A percentile compares a stretch with the other conserved stretches of the same genome.
These are phyloP conservation scores for Saccharomycopsis sp. DNA, from an alignment of 805 yeast genomes.

Conservation along the genomic window DNA sequence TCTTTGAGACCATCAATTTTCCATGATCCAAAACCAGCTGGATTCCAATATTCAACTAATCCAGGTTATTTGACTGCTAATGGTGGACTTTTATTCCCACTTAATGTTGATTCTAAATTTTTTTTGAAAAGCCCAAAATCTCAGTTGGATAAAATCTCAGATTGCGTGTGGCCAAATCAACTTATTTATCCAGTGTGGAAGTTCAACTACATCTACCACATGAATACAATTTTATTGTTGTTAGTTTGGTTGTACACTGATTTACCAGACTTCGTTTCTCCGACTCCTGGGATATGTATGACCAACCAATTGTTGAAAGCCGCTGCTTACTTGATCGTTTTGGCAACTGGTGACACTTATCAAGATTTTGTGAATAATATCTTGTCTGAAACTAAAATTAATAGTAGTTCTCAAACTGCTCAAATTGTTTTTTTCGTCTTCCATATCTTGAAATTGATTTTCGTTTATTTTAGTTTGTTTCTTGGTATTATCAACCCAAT, in stretches of 20 bases:
- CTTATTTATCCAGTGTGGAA: conserved; percentile 71
- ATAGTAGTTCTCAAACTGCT: conserved; percentile 35
- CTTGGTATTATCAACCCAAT: conserved; percentile 77
- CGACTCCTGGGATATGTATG: conserved; percentile 86
- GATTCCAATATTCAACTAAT: conserved; percentile 51
- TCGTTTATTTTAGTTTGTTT: conserved; percentile 52
- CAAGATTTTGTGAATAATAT: conserved; percentile 40
- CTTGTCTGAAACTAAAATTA: conserved; percentile 40
- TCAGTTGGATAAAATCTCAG: conserved; percentile 37
- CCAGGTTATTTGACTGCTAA: conserved; percentile 82
- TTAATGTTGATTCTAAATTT: conserved; percentile 41
- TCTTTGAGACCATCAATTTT: conserved; percentile 76
- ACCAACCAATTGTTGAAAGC: conserved; percentile 48
- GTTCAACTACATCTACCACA: conserved; percentile 36
- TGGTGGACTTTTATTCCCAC: conserved; percentile 70
- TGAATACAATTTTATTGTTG: conserved; percentile 33
- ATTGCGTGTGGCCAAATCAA: conserved; percentile 84
- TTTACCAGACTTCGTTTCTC: conserved; percentile 80
- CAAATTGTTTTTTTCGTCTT: conserved; percentile 66
- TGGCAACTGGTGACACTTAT: conserved; percentile 30
- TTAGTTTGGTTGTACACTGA: conserved; percentile 84
- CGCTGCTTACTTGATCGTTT: conserved; percentile 26
- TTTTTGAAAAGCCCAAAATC: conserved; percentile 20
- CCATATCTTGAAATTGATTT: conserved; percentile 56
- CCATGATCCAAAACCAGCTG: conserved; percentile 55